Conservation (phyloP, 106 monocot species). For the Xerophyta viscosa region DNA sequence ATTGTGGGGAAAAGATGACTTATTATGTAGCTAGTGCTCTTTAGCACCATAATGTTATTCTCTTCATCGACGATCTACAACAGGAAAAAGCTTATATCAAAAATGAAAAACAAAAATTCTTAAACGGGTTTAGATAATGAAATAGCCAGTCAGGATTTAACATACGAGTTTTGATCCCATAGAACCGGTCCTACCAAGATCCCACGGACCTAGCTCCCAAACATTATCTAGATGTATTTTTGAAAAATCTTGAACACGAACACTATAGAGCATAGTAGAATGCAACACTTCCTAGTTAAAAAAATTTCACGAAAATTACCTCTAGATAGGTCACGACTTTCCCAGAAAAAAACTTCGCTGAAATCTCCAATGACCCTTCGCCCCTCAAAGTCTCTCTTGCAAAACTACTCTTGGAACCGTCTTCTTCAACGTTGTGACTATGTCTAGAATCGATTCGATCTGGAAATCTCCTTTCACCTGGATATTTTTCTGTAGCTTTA, state of each 20-base stretch:
- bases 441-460: slow-evolving; percentile 12
- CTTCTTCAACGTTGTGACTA: slow-evolving; percentile 24
- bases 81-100: slow-evolving; percentile 56
- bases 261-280: no score
- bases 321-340: no score
- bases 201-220: no score
- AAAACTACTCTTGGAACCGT: slow-evolving; percentile 11
- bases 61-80: slow-evolving; percentile 44
- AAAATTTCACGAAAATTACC: slow-evolving; percentile 14
- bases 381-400: slow-evolving; percentile 21
- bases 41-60: neutral
- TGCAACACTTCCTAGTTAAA: slow-evolving; percentile 11
- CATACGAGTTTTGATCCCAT: slow-evolving; percentile 26
- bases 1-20: slow-evolving; percentile 27
- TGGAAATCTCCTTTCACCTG: slow-evolving; percentile 18
- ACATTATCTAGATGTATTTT: no score
- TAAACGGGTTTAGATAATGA: no score
- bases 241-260: no score
- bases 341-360: slow-evolving; percentile 10
- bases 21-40: slow-evolving; percentile 7
- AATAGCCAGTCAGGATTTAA: slow-evolving; percentile 29
- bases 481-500: slow-evolving; percentile 19
- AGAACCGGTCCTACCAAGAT: no score
- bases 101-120: no score
- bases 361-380: slow-evolving; percentile 13